Percentiles rank a stretch among this genome's conserved stretches.
These are phyloP conservation scores for Xerocomus spinulosus DNA, from an alignment of 768 basidiomycete genomes.

Conservation along the genomic window DNA sequence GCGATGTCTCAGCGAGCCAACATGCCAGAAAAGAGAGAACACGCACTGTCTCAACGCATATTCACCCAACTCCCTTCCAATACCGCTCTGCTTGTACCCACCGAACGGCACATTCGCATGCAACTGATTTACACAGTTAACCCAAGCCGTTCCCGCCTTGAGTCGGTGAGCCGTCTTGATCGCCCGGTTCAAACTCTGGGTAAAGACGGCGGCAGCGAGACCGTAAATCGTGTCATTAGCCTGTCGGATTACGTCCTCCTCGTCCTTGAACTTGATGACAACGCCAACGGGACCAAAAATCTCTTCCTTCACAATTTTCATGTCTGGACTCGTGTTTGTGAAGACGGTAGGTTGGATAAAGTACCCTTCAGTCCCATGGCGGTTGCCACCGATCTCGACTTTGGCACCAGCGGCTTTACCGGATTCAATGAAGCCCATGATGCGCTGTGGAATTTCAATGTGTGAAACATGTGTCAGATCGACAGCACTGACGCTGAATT, in stretches of 20 bases:
- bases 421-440: no score
- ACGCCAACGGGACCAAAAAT: constrained; percentile 81
- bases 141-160: constrained; percentile 79
- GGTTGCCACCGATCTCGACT: background rate
- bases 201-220: constrained; percentile 84
- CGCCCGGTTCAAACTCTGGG: constrained; percentile 70
- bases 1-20: background rate
- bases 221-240: constrained; percentile 90
- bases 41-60: constrained; percentile 61
- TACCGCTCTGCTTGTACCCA: constrained; percentile 80
- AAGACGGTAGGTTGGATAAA: constrained; percentile 77
- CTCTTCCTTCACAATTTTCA: constrained; percentile 72
- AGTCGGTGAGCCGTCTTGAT: constrained; percentile 67
- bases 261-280: constrained; percentile 69
- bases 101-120: constrained; percentile 63
- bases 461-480: no score
- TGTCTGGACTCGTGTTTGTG: constrained; percentile 57
- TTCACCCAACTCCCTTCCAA: constrained; percentile 77
- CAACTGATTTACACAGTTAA: constrained; percentile 34
- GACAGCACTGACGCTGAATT: no score
- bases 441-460: no score
- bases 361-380: constrained; percentile 51
- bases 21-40: background rate
- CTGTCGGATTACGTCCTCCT: constrained; percentile 57
- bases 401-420: no score